Conservation (phyloP, 208 protist genomes). For the Leishmania turanica region DNA sequence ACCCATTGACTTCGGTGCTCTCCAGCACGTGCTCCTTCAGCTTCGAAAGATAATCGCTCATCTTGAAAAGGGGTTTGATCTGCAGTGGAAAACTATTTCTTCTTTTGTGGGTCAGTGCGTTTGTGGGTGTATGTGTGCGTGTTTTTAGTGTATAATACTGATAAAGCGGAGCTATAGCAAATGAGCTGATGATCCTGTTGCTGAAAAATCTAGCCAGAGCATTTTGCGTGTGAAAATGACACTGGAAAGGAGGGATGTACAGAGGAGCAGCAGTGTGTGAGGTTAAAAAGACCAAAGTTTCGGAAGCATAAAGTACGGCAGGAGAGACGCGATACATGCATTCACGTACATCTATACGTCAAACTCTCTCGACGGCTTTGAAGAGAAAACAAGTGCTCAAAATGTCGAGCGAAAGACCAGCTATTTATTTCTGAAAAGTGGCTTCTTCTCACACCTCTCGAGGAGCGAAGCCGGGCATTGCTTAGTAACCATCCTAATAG, state of each 20-base stretch:
- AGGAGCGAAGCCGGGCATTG: background rate
- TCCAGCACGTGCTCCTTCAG: slow-evolving; percentile 48
- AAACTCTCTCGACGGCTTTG: background rate
- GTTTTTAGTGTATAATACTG: background rate
- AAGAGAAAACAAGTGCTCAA: background rate
- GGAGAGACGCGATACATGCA: background rate
- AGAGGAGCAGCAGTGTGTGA: slow-evolving; percentile 4
- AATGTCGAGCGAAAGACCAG: background rate
- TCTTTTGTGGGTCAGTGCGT: background rate
- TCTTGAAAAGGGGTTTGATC: slow-evolving; percentile 15
- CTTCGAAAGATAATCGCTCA: slow-evolving; percentile 54
- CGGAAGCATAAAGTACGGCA: background rate
- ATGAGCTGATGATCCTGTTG: background rate
- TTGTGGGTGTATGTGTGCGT: background rate
- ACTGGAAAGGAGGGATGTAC: slow-evolving; percentile 2
- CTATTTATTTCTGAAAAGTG: background rate
- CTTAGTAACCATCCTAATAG: slow-evolving; percentile 8
- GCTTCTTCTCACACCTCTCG: slow-evolving; percentile 1
- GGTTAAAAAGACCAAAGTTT: background rate
- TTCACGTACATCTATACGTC: background rate
- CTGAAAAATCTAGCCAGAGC: background rate
- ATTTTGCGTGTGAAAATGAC: slow-evolving; percentile 4
- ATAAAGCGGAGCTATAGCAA: background rate
- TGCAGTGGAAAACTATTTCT: background rate
- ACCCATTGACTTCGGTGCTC: slow-evolving; percentile 29